Percentiles rank a stretch among this genome's conserved stretches.
phyloP scores from a whole-genome alignment of 805 yeast genomes.

The Kuraishia molischiana region DNA sequence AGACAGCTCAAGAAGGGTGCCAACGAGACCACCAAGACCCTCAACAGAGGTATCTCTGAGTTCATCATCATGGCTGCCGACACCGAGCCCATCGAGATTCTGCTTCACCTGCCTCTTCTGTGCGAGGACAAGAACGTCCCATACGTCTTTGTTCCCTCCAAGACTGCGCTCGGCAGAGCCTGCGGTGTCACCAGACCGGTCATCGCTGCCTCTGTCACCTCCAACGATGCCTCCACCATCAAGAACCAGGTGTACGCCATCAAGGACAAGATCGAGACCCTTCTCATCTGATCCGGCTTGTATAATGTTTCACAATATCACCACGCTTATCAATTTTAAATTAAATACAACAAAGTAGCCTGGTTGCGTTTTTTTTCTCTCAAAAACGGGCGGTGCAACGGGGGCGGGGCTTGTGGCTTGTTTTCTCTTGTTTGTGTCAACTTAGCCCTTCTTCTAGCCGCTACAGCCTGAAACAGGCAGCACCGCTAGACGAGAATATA shows the following conservation, averaged over 20 bases:
- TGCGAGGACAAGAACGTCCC: conserved; percentile 99
- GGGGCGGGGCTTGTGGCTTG: too few relatives aligned
- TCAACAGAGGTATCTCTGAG: conserved; percentile 99
- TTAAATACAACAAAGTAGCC: too few relatives aligned
- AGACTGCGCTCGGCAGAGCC: conserved; percentile 98
- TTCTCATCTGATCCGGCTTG: conserved; percentile 72
- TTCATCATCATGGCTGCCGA: conserved; percentile 99
- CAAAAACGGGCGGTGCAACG: too few relatives aligned
- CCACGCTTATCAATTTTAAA: too few relatives aligned
- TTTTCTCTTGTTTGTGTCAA: too few relatives aligned
- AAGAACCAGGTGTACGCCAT: conserved; percentile 94
- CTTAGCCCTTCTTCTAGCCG: too few relatives aligned
- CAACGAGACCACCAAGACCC: conserved; percentile 97
- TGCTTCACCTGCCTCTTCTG: conserved; percentile 91
- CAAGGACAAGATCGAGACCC: conserved; percentile 97
- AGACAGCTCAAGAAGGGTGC: conserved; percentile 99
- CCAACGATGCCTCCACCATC: conserved; percentile 96
- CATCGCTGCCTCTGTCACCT: conserved; percentile 95
- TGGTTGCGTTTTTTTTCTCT: too few relatives aligned
- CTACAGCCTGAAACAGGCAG: too few relatives aligned
- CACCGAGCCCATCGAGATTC: conserved; percentile 97
- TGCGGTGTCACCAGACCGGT: conserved; percentile 99
- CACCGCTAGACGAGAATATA: too few relatives aligned
- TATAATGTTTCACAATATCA: too few relatives aligned
- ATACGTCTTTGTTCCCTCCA: conserved; percentile 96